These are phyloP conservation scores for Malus asiatica DNA, from an alignment of 306 rosid species.

Conservation along the genomic window DNA sequence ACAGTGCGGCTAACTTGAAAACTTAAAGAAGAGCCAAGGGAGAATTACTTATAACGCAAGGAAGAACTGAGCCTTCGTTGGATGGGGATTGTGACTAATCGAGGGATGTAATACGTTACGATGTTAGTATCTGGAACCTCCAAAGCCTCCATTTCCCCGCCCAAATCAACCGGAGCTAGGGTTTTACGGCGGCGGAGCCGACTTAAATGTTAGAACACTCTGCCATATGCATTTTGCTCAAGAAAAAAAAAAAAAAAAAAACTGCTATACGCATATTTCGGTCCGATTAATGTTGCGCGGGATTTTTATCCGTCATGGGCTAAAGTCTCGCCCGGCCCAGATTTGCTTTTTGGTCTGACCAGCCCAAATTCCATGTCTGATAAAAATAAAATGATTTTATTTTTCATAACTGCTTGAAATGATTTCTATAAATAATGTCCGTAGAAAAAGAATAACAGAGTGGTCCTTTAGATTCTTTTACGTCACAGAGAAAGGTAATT, in stretches of 20 bases:
- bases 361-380: not conserved
- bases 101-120: too few species aligned
- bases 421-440: not conserved
- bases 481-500: not conserved
- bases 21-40: too few species aligned
- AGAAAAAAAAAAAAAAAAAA: too few species aligned
- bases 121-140: conserved; percentile 46
- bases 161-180: not conserved
- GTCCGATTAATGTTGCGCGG: not conserved
- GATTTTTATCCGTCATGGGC: not conserved
- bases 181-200: not conserved
- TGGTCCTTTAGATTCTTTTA: not conserved
- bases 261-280: not conserved
- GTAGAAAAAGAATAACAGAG: not conserved
- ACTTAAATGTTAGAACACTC: too few species aligned
- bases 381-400: too few species aligned
- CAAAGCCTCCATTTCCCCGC: conserved; percentile 40
- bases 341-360: not conserved
- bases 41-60: not conserved
- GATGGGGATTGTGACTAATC: conserved; percentile 2
- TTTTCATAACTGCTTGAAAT: not conserved
- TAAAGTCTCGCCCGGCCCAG: not conserved
- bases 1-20: too few species aligned
- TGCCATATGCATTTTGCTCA: not conserved
- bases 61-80: not conserved